These are phyloP conservation scores for Chaetomiaceae sp. DNA, from an alignment of 2,329 filamentous ascomycete species.

Conservation along the genomic window DNA sequence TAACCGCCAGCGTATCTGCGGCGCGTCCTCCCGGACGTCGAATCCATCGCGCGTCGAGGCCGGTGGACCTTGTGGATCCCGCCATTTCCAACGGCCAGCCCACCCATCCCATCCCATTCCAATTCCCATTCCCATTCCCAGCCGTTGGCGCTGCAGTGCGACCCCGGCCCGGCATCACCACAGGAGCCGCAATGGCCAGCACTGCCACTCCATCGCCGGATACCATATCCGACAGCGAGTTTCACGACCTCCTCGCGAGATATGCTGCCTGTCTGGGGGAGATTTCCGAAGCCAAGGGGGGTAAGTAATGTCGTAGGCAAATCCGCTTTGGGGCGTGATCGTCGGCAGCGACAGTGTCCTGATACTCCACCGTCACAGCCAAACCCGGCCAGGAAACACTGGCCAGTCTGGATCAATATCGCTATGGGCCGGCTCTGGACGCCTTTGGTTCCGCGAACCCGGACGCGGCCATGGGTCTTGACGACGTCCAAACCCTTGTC, in stretches of 20 bases:
- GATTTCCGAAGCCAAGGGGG: conserved; percentile 43
- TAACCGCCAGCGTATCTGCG: conserved; percentile 17
- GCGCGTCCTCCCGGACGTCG: conserved; percentile 22
- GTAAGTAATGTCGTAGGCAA: conserved; percentile 35
- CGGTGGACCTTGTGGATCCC: conserved; percentile 17
- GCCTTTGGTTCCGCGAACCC: conserved; percentile 38
- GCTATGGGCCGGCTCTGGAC: conserved; percentile 51
- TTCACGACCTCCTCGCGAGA: conserved; percentile 24
- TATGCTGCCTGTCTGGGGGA: conserved; percentile 31
- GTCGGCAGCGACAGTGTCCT: conserved; percentile 2
- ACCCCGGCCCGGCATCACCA: conserved; percentile 16
- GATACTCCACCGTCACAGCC: conserved; percentile 31
- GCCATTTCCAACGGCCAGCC: background rate
- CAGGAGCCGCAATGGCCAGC: conserved; percentile 28
- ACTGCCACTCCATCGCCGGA: conserved; percentile 24
- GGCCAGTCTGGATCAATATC: conserved; percentile 54
- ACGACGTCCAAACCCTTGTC: conserved; percentile 57
- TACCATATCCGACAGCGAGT: conserved; percentile 28
- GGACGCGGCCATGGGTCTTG: conserved; percentile 44
- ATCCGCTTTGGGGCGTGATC: background rate
- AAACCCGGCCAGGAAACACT: conserved; percentile 51
- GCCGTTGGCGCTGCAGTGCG: conserved; percentile 16
- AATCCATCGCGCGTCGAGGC: conserved; percentile 15
- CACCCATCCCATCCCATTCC: conserved; percentile 8
- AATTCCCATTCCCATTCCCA: too few species aligned